Evolutionary conservation across 352 stramenopile genomes (phyloP).

Genomic region (Pythium diclinum): DNA sequence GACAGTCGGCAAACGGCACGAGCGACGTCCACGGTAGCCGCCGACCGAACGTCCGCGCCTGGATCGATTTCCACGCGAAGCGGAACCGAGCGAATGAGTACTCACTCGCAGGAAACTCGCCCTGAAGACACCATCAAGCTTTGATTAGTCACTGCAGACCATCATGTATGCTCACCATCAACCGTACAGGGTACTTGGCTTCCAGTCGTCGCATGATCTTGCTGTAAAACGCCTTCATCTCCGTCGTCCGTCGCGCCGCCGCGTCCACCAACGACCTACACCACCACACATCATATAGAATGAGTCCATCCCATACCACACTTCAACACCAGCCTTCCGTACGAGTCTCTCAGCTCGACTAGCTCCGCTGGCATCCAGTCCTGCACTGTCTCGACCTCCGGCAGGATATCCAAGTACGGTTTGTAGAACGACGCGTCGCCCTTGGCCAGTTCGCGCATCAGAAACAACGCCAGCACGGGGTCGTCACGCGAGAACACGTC

Average conservation of each 20-base stretch:
- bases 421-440: slow-evolving; percentile 74
- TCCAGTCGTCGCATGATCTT: slow-evolving; percentile 45
- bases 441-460: slow-evolving; percentile 71
- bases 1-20: slow-evolving; percentile 90
- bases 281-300: background rate
- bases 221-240: slow-evolving; percentile 63
- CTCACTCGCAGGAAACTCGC: slow-evolving; percentile 42
- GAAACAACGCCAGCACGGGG: slow-evolving; percentile 76
- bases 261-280: slow-evolving; percentile 44
- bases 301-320: background rate
- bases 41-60: slow-evolving; percentile 89
- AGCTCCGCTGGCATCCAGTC: slow-evolving; percentile 78
- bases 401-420: slow-evolving; percentile 87
- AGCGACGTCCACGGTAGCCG: slow-evolving; percentile 88
- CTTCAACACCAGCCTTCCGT: background rate
- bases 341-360: slow-evolving; percentile 67
- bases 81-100: slow-evolving; percentile 69
- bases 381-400: slow-evolving; percentile 71
- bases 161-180: background rate
- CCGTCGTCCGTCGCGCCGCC: slow-evolving; percentile 39
- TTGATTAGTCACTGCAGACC: background rate
- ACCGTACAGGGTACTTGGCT: slow-evolving; percentile 44
- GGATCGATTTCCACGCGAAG: slow-evolving; percentile 89
- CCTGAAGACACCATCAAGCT: slow-evolving; percentile 18
- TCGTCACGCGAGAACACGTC: slow-evolving; percentile 80